Percentiles rank a stretch among this genome's conserved stretches.
These are phyloP conservation scores for Phytomonas sp. DNA, from an alignment of 208 protist species.

Conservation along the genomic window DNA sequence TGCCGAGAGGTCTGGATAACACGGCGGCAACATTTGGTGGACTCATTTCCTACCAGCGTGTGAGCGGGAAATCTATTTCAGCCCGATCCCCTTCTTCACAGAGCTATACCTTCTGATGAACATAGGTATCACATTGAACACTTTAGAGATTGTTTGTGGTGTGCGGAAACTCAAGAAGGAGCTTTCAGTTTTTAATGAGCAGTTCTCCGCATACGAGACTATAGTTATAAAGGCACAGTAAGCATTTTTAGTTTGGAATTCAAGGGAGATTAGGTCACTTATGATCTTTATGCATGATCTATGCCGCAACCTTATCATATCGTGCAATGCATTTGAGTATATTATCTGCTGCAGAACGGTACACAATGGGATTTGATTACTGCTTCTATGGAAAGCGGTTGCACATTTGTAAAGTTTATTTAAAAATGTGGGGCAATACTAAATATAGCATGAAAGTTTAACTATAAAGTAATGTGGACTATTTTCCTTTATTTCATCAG, in stretches of 20 bases:
- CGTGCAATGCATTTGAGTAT: constrained; percentile 52
- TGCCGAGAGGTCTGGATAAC: constrained; percentile 86
- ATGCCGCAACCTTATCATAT: constrained; percentile 50
- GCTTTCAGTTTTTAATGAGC: constrained; percentile 28
- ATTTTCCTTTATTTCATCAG: background rate
- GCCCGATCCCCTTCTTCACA: constrained; percentile 18
- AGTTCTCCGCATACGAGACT: constrained; percentile 32
- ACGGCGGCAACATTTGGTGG: constrained; percentile 83
- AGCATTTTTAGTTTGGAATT: constrained; percentile 38
- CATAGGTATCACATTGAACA: constrained; percentile 80
- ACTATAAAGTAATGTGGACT: background rate
- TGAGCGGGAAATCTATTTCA: constrained; percentile 28
- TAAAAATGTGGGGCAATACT: constrained; percentile 60
- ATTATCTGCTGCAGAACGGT: constrained; percentile 33
- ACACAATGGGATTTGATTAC: background rate
- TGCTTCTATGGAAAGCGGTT: constrained; percentile 34
- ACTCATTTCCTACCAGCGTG: constrained; percentile 55
- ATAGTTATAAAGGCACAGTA: constrained; percentile 27
- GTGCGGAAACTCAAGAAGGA: constrained; percentile 39
- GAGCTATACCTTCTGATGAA: constrained; percentile 64
- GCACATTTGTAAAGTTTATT: constrained; percentile 54
- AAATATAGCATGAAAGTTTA: background rate
- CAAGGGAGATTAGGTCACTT: constrained; percentile 29
- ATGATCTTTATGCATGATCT: constrained; percentile 68
- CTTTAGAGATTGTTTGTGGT: constrained; percentile 53